Evolutionary conservation across 192 early-diverging fungal genomes (phyloP).

Genomic region (Coemansia nantahalensis): DNA sequence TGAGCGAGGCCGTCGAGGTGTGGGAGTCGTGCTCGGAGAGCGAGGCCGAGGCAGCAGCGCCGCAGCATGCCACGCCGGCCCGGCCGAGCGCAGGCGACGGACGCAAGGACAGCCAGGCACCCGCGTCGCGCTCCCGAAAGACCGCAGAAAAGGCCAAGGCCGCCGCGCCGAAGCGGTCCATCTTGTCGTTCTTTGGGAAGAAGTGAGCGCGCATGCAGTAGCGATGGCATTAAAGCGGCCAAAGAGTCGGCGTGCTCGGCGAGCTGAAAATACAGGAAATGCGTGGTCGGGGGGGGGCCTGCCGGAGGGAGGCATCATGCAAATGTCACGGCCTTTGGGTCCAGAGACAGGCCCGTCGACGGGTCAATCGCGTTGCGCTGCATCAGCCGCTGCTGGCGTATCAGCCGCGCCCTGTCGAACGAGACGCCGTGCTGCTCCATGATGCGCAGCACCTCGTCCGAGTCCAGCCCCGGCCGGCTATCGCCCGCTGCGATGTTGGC

Average conservation of each 20-base stretch:
- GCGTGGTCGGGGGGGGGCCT: not conserved
- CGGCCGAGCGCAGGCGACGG: not conserved
- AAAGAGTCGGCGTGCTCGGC: too few species aligned
- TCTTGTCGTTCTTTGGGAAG: slow-evolving; percentile 49
- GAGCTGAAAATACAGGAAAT: slow-evolving; percentile 3
- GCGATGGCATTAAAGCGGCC: too few species aligned
- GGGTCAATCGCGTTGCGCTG: slow-evolving; percentile 44
- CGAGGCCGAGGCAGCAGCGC: slow-evolving; percentile 27
- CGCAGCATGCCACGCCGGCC: slow-evolving; percentile 1
- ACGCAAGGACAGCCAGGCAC: not conserved
- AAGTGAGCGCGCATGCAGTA: slow-evolving; percentile 8
- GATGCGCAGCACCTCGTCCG: slow-evolving; percentile 42
- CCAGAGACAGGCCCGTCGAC: slow-evolving; percentile 42
- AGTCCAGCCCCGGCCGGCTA: slow-evolving; percentile 42
- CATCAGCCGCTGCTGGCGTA: slow-evolving; percentile 47
- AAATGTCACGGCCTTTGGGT: slow-evolving; percentile 51
- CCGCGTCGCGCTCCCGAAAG: not conserved
- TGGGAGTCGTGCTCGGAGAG: slow-evolving; percentile 52
- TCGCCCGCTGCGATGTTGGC: slow-evolving; percentile 44
- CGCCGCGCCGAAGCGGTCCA: slow-evolving; percentile 35
- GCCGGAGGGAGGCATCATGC: slow-evolving; percentile 4
- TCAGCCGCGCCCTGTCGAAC: slow-evolving; percentile 52
- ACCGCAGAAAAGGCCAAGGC: slow-evolving; percentile 7
- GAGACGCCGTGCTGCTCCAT: slow-evolving; percentile 45
- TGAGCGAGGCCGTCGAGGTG: slow-evolving; percentile 42